Base-by-base conservation (phyloP, 2,329 filamentous ascomycete genomes). In the Pseudogymnoascus sp. region DNA sequence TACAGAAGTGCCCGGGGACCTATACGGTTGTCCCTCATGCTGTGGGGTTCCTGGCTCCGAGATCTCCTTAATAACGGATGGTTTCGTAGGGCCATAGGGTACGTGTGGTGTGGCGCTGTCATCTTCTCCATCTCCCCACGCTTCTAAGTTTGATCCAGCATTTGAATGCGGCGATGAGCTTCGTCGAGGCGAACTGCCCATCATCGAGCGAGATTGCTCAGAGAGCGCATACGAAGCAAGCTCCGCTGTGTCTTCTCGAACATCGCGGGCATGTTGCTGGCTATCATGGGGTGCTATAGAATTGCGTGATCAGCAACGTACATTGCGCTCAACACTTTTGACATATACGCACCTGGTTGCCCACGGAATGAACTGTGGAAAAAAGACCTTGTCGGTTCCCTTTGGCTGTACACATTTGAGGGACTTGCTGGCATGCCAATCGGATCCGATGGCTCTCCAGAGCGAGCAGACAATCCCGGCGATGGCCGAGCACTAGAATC, bases 241-340 rank as follows among this genome's bases (percentile, higher is more conserved):
- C 76, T 96, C 91, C 62, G 92, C 90, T 2, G 92, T 96, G 73
- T 95, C 89, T 76, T 95, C 88, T 68, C 92, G 88, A 43, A 96
- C 89, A 68, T 87, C 90, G 65, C 87, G 85, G 36, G 90, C 89
- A 75, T 90, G 90, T 70, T 90, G 85, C 16, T 85, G 83, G 69
- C 85, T 89, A 73, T 93, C 90, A 76, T 84, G 73, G 16, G 82
- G 81, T 41, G 78, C 81, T 84, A 68, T 45, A 61, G 4, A 19
- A 19, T 4, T 25, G 34, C 19, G 19, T n/a, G 6, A 34, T 57
- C n/a, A 57, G 51, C 51, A 57, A 34, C 11, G 25, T 13, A 16
- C 51, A 34, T 13, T 31, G n/a, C 48, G 6, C 25, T 14, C 48
- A 14, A 54, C 14, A 6, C 6, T 25, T 4, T 3, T 31, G 19